Conservation (phyloP, 208 protist species). For the Balamuthia mandrillaris region DNA sequence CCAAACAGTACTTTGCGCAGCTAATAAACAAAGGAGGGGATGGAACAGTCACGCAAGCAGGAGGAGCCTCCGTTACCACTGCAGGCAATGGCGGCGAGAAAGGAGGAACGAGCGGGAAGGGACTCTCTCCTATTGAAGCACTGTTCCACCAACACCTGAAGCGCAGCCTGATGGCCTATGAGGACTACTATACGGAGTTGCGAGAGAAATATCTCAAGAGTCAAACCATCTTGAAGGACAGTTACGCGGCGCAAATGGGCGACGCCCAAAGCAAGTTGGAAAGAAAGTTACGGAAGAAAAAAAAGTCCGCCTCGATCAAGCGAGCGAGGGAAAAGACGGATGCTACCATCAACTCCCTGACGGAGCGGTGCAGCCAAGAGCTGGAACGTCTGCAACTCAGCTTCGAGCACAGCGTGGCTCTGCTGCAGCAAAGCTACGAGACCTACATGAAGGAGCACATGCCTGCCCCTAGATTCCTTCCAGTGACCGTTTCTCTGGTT, state of each 20-base stretch:
- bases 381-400: not conserved
- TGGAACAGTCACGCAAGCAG: too few relatives aligned
- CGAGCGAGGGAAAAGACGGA: too few relatives aligned
- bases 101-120: not conserved
- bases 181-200: conserved; percentile 37
- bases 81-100: not conserved
- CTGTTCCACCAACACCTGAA: conserved; percentile 42
- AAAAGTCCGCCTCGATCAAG: too few relatives aligned
- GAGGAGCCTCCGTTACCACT: not conserved
- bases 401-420: not conserved
- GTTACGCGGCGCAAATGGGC: too few relatives aligned
- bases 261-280: too few relatives aligned
- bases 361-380: not conserved
- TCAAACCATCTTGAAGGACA: too few relatives aligned
- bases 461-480: not conserved
- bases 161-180: not conserved
- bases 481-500: not conserved
- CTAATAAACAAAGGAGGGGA: not conserved
- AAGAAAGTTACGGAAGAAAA: too few relatives aligned
- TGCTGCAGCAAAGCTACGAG: not conserved
- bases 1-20: conserved; percentile 35
- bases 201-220: too few relatives aligned
- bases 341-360: not conserved
- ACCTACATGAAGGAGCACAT: not conserved
- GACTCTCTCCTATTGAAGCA: conserved; percentile 32